Base-by-base conservation (phyloP, 2,329 filamentous ascomycete species). In the Lachnellula suecica region DNA sequence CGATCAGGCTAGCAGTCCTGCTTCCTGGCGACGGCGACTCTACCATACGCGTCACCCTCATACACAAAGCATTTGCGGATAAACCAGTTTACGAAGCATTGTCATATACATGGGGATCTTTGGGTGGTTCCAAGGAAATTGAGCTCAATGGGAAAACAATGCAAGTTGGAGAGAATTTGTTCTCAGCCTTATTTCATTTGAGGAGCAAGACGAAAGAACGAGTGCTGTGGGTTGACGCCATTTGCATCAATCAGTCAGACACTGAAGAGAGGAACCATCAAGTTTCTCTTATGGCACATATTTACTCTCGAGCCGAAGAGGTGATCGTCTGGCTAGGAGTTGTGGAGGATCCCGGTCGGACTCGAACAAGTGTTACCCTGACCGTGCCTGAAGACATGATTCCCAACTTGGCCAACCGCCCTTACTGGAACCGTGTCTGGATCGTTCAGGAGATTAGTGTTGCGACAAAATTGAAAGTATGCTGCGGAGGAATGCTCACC, bases 361-460 rank as follows among this genome's bases (percentile, higher is more conserved):
- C 19, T 17, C 7, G 44, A 19, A 10, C 34, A 37, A 31, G 15
- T 9, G 27, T 9, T n/a, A n/a, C n/a, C n/a, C n/a, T n/a, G n/a
- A n/a, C n/a, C n/a, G n/a, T n/a, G n/a, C n/a, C n/a, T n/a, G n/a
- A n/a, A n/a, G n/a, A n/a, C n/a, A n/a, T n/a, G n/a, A n/a, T n/a
- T n/a, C n/a, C n/a, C n/a, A n/a, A n/a, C n/a, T n/a, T n/a, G n/a
- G n/a, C n/a, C n/a, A n/a, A n/a, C 9, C 2, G 15, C 9, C 22
- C 38, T 13, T 54, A 54, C 20, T 54, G 51, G 51, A 47, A 38
- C n/a, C 48, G 59, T 20, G 24, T 62, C 6, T 60, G 61, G 64
- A 63, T 66, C 11, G 54, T 68, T n/a, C 66, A 68, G 44, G 66
- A 68, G 23, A 47, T 58, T 27, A 48, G 50, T 4, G 47, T 45